Evolutionary conservation across 345 rosid genomes (phyloP).

Genomic region (Hibiscus syriacus): DNA sequence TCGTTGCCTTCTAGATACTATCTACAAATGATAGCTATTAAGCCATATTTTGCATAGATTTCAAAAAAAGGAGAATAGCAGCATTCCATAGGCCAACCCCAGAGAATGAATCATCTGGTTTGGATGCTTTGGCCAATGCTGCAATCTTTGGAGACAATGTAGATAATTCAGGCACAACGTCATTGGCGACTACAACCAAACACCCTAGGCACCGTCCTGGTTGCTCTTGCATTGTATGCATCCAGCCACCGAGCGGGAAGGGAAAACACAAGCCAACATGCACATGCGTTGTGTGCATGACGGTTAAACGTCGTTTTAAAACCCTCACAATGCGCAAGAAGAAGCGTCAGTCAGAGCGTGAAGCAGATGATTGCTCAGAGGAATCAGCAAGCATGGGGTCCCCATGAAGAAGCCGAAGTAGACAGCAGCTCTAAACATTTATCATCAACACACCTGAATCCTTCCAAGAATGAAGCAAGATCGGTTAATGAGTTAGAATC

Average conservation of each 20-base stretch:
- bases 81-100: constrained; percentile 32
- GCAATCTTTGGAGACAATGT: constrained; percentile 52
- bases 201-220: constrained; percentile 98
- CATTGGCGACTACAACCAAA: constrained; percentile 81
- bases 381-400: constrained; percentile 42
- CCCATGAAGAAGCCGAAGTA: constrained; percentile 65
- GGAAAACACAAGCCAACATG: constrained; percentile 98
- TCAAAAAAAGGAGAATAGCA: constrained; percentile 56
- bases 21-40: not conserved
- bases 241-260: constrained; percentile 95
- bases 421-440: constrained; percentile 55
- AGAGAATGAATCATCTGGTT: constrained; percentile 56
- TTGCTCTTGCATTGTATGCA: constrained; percentile 95
- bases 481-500: constrained; percentile 37
- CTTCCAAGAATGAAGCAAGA: constrained; percentile 46
- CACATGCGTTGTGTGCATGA: constrained; percentile 36
- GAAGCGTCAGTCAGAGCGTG: constrained; percentile 75
- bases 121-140: constrained; percentile 71
- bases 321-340: constrained; percentile 94
- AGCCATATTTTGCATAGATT: constrained; percentile 33
- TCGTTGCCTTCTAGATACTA: constrained; percentile 9
- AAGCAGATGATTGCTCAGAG: constrained; percentile 71
- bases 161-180: constrained; percentile 41
- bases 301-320: constrained; percentile 70
- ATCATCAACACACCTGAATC: constrained; percentile 26